Percentiles rank a stretch among this genome's conserved stretches.
phyloP scores from a whole-genome alignment of 805 yeast species.

The Saturnispora sekii region DNA sequence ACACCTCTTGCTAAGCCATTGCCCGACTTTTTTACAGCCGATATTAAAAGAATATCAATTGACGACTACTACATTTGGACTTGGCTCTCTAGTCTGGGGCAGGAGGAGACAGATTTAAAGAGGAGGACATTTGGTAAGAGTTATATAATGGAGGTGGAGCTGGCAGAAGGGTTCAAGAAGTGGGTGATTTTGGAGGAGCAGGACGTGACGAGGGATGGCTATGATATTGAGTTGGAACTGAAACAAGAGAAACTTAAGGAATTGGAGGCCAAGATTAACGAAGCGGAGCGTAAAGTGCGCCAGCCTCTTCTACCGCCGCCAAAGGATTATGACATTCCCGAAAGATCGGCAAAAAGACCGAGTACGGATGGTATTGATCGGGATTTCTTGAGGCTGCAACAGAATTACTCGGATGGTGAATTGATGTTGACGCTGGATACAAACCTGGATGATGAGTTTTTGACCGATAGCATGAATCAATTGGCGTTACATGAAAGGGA shows the following conservation, averaged over 20 bases:
- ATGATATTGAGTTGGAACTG: slow-evolving; percentile 28
- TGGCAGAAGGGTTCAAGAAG: slow-evolving; percentile 63
- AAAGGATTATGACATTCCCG: slow-evolving; percentile 11
- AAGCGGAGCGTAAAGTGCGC: slow-evolving; percentile 22
- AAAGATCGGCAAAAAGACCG: slow-evolving; percentile 4
- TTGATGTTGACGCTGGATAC: background rate
- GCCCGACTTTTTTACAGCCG: slow-evolving; percentile 31
- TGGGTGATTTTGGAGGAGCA: slow-evolving; percentile 73
- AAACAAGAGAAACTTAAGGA: slow-evolving; percentile 26
- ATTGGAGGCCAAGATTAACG: slow-evolving; percentile 21
- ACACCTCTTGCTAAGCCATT: slow-evolving; percentile 12
- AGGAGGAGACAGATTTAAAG: slow-evolving; percentile 58
- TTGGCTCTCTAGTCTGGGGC: slow-evolving; percentile 70
- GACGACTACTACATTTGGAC: slow-evolving; percentile 91
- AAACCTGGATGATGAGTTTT: background rate
- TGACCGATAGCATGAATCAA: background rate
- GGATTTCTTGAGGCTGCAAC: slow-evolving; percentile 3
- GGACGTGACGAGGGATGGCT: slow-evolving; percentile 32
- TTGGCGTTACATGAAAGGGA: background rate
- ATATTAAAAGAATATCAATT: slow-evolving; percentile 54
- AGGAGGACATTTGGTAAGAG: slow-evolving; percentile 74
- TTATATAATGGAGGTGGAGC: slow-evolving; percentile 69
- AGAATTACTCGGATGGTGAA: slow-evolving; percentile 3
- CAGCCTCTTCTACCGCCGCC: slow-evolving; percentile 16
- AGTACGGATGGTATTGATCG: background rate